These are phyloP conservation scores for Cryomyces minteri DNA, from an alignment of 495 filamentous ascomycete species.

Conservation along the genomic window DNA sequence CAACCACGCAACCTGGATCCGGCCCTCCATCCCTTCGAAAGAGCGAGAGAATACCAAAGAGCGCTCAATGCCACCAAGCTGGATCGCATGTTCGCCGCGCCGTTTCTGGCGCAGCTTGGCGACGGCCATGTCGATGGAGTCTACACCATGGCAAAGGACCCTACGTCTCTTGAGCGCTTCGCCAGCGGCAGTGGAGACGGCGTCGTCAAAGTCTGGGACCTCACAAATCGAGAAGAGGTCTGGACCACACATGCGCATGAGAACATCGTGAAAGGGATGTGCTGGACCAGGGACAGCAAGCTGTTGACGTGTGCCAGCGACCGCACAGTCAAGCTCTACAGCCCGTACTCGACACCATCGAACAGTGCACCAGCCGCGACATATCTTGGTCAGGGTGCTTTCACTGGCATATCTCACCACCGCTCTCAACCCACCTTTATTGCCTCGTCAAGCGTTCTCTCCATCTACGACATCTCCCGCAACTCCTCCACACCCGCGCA, in stretches of 20 bases:
- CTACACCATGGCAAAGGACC: constrained; percentile 25
- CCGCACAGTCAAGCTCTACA: constrained; percentile 72
- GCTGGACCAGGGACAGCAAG: constrained; percentile 69
- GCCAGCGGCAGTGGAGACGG: constrained; percentile 24
- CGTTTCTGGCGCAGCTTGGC: constrained; percentile 76
- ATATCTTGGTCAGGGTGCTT: constrained; percentile 64
- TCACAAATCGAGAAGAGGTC: constrained; percentile 57
- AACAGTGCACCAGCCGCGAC: constrained; percentile 51
- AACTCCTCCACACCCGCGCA: constrained; percentile 55
- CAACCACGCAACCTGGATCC: constrained; percentile 83
- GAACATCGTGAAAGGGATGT: constrained; percentile 79
- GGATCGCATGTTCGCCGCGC: constrained; percentile 88
- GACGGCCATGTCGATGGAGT: constrained; percentile 90
- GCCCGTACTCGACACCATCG: constrained; percentile 58
- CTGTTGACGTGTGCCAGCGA: constrained; percentile 84
- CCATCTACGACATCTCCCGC: constrained; percentile 70
- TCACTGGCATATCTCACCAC: constrained; percentile 74
- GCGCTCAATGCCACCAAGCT: constrained; percentile 85
- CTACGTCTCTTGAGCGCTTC: constrained; percentile 19
- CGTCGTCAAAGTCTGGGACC: constrained; percentile 54
- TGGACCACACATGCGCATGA: constrained; percentile 71
- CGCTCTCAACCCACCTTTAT: constrained; percentile 46
- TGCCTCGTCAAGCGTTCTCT: constrained; percentile 63
- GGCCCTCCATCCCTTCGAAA: constrained; percentile 82
- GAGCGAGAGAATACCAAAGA: constrained; percentile 79